phyloP scores from a whole-genome alignment of 2,329 filamentous ascomycete species.

The Helotiales sp. region DNA sequence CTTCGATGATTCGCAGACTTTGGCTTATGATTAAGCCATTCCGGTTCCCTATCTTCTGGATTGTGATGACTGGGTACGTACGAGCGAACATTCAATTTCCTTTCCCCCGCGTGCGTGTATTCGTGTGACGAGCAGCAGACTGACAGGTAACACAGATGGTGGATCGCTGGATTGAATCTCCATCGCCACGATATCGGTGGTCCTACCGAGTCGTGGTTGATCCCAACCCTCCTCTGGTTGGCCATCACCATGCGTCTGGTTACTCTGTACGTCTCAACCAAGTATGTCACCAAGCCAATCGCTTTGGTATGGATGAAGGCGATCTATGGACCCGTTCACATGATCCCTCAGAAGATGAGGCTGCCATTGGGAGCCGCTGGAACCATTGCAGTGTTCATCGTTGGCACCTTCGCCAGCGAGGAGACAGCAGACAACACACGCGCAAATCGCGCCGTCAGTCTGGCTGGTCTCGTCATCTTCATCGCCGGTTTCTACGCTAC shows the following conservation, averaged over 20 bases:
- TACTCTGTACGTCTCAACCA: slow-evolving; percentile 73
- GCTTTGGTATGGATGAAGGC: slow-evolving; percentile 71
- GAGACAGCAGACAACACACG: slow-evolving; percentile 79
- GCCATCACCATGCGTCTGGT: slow-evolving; percentile 74
- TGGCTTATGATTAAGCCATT: slow-evolving; percentile 1
- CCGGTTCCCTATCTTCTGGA: slow-evolving; percentile 13
- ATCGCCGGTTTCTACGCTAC: slow-evolving; percentile 70
- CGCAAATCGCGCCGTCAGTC: slow-evolving; percentile 77
- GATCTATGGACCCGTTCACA: slow-evolving; percentile 59
- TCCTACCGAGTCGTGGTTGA: slow-evolving; percentile 61
- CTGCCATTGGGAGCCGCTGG: slow-evolving; percentile 65
- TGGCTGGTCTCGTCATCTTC: slow-evolving; percentile 78
- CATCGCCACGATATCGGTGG: slow-evolving; percentile 71
- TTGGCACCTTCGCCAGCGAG: slow-evolving; percentile 76
- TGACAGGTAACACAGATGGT: slow-evolving; percentile 31
- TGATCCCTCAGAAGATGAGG: slow-evolving; percentile 71
- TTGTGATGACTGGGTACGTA: slow-evolving; percentile 23
- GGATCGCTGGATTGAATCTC: slow-evolving; percentile 71
- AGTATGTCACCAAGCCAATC: slow-evolving; percentile 68
- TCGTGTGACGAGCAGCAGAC: slow-evolving; percentile 5
- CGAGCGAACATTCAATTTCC: not conserved
- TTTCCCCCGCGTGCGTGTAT: slow-evolving; percentile 11
- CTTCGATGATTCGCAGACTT: not conserved
- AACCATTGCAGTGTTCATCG: slow-evolving; percentile 73
- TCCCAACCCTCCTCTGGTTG: slow-evolving; percentile 83